phyloP scores from a whole-genome alignment of 176 grass and related monocot species.

The Carex parvula region DNA sequence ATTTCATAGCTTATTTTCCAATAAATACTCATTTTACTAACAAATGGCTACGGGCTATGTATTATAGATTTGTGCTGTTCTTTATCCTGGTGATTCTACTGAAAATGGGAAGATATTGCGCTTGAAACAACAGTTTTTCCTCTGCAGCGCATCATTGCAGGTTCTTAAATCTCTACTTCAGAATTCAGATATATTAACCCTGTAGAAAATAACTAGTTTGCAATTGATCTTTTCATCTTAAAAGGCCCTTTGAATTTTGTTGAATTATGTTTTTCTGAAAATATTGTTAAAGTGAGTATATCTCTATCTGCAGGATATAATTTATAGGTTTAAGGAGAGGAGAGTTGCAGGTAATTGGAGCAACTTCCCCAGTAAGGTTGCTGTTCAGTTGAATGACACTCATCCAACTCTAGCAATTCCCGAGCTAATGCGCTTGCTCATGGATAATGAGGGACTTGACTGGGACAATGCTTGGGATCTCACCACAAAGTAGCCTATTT shows the following conservation, averaged over 20 bases:
- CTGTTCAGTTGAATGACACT: slow-evolving; percentile 58
- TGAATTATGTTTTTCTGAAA: not conserved
- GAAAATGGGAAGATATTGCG: slow-evolving; percentile 94
- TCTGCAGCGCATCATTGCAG: slow-evolving; percentile 98
- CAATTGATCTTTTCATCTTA: not conserved
- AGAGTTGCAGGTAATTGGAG: slow-evolving; percentile 31
- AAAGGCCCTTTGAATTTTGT: not conserved
- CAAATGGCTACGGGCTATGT: not conserved
- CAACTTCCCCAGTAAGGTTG: slow-evolving; percentile 50
- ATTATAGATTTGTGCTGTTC: slow-evolving; percentile 80
- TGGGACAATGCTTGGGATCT: slow-evolving; percentile 50
- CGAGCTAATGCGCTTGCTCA: slow-evolving; percentile 44
- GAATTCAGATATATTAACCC: not conserved
- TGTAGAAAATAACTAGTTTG: not conserved
- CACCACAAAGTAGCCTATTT: slow-evolving; percentile 36
- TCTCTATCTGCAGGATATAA: slow-evolving; percentile 50
- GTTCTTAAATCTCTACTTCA: slow-evolving; percentile 37
- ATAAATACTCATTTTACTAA: slow-evolving; percentile 5
- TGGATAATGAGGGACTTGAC: slow-evolving; percentile 44
- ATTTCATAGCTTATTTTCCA: not conserved
- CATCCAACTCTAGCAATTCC: slow-evolving; percentile 59
- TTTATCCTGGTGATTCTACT: slow-evolving; percentile 89
- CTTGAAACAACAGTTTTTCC: slow-evolving; percentile 97
- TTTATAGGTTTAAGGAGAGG: slow-evolving; percentile 56
- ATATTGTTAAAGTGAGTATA: slow-evolving; percentile 11